These are phyloP conservation scores for Acanthamoeba rhysodes DNA, from an alignment of 208 protist species.

Conservation along the genomic window DNA sequence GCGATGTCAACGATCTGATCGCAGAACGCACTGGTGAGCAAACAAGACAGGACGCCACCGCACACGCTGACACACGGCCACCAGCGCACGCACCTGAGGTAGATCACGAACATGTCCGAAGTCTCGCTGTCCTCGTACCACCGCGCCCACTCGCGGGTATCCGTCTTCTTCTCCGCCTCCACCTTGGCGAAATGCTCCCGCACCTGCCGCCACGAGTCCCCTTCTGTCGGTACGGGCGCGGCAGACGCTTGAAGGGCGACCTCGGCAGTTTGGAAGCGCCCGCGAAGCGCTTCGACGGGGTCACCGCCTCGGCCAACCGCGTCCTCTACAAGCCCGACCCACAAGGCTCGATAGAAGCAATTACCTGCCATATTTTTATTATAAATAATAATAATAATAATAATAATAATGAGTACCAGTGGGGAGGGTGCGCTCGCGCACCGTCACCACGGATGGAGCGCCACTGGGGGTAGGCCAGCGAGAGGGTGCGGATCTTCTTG, in stretches of 20 bases:
- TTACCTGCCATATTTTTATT: background rate
- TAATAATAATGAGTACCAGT: no score
- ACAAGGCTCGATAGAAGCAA: slow-evolving; percentile 54
- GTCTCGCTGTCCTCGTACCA: background rate
- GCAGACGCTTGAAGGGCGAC: background rate
- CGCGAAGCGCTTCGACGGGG: background rate
- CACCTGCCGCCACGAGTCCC: background rate
- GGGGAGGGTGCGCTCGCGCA: no score
- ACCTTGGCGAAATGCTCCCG: background rate
- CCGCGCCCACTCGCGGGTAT: background rate
- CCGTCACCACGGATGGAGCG: slow-evolving; percentile 44
- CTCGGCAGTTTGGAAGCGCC: background rate
- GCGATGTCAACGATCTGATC: slow-evolving; percentile 28
- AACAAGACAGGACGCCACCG: background rate
- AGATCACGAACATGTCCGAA: slow-evolving; percentile 27
- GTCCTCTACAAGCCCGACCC: background rate
- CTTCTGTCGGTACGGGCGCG: no score
- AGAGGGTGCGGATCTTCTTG: background rate
- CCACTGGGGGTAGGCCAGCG: slow-evolving; percentile 43
- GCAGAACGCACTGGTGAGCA: background rate
- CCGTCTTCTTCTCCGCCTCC: background rate
- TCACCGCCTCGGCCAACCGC: background rate
- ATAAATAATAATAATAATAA: background rate
- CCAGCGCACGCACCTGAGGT: background rate
- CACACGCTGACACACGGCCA: background rate